Evolutionary conservation across 2,329 filamentous ascomycete species (phyloP).

Genomic region (Mycogone perniciosa): DNA sequence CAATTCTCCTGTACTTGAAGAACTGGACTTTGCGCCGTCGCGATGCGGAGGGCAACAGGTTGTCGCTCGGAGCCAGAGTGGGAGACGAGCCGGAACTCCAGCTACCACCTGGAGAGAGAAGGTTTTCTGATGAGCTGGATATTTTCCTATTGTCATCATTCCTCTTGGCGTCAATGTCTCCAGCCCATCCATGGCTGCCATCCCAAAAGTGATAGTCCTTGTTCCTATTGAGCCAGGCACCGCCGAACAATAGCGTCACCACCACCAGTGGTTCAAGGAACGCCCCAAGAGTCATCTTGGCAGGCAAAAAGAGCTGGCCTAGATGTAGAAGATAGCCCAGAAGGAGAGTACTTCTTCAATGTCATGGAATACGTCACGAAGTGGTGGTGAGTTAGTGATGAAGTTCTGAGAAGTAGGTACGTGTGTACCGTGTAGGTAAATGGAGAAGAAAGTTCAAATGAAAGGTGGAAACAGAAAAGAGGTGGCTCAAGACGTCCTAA

Average conservation of each 20-base stretch:
- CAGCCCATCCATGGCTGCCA: slow-evolving; percentile 18
- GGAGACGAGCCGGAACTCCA: slow-evolving; percentile 24
- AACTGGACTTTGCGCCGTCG: slow-evolving; percentile 30
- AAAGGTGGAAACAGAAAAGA: too few relatives aligned
- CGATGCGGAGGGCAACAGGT: slow-evolving; percentile 16
- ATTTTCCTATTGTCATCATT: slow-evolving; percentile 24
- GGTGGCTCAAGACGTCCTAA: too few relatives aligned
- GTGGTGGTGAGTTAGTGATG: too few relatives aligned
- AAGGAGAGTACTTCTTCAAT: too few relatives aligned
- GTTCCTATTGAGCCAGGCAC: slow-evolving; percentile 39
- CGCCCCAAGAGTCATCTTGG: slow-evolving; percentile 33
- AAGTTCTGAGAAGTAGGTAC: too few relatives aligned
- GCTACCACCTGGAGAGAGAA: slow-evolving; percentile 15
- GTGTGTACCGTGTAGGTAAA: too few relatives aligned
- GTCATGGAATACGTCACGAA: too few relatives aligned
- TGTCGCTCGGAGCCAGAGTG: slow-evolving; percentile 22
- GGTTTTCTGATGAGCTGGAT: slow-evolving; percentile 20
- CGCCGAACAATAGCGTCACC: slow-evolving; percentile 37
- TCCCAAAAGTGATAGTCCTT: slow-evolving; percentile 29
- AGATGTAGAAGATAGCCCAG: too few relatives aligned
- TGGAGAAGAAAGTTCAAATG: too few relatives aligned
- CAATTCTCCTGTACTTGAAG: slow-evolving; percentile 25
- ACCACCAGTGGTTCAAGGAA: slow-evolving; percentile 38
- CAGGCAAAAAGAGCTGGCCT: not conserved
- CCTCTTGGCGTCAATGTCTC: slow-evolving; percentile 21